A percentile compares a stretch with the other conserved stretches of the same genome.
phyloP scores from a whole-genome alignment of 768 basidiomycete genomes.

The Cystofilobasidium capitatum region DNA sequence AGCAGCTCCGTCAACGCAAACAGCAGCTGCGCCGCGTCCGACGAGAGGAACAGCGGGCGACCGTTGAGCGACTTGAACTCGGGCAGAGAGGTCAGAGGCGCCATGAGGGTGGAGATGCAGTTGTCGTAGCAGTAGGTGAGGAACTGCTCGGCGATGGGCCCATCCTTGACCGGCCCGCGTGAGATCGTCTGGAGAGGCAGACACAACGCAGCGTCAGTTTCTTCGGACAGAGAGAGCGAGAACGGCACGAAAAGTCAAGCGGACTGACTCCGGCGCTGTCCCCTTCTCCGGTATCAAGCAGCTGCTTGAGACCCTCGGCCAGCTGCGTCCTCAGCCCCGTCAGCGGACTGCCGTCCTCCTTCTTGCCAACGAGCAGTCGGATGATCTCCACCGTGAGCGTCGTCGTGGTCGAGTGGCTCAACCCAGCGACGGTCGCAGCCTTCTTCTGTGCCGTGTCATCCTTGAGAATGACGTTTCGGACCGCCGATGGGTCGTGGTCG shows the following conservation, averaged over 20 bases:
- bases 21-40: constrained; percentile 72
- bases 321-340: constrained; percentile 81
- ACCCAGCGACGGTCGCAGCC: constrained; percentile 47
- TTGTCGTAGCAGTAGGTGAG: constrained; percentile 83
- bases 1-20: constrained; percentile 85
- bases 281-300: constrained; percentile 57
- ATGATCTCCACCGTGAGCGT: constrained; percentile 69
- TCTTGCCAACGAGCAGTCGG: constrained; percentile 63
- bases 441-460: constrained; percentile 19
- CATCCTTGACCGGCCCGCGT: constrained; percentile 46
- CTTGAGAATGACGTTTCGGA: constrained; percentile 67
- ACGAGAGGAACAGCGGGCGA: constrained; percentile 37
- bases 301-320: constrained; percentile 70
- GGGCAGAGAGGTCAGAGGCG: constrained; percentile 65
- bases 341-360: constrained; percentile 43
- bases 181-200: constrained; percentile 25
- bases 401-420: too few relatives aligned
- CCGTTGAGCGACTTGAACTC: constrained; percentile 53
- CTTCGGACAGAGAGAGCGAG: too few relatives aligned
- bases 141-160: constrained; percentile 76
- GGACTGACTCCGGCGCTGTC: constrained; percentile 7
- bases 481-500: constrained; percentile 83
- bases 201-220: neutral
- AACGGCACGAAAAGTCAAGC: too few relatives aligned
- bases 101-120: constrained; percentile 66